phyloP scores from a whole-genome alignment of 176 grass and related monocot species.

The Pharus latifolius region DNA sequence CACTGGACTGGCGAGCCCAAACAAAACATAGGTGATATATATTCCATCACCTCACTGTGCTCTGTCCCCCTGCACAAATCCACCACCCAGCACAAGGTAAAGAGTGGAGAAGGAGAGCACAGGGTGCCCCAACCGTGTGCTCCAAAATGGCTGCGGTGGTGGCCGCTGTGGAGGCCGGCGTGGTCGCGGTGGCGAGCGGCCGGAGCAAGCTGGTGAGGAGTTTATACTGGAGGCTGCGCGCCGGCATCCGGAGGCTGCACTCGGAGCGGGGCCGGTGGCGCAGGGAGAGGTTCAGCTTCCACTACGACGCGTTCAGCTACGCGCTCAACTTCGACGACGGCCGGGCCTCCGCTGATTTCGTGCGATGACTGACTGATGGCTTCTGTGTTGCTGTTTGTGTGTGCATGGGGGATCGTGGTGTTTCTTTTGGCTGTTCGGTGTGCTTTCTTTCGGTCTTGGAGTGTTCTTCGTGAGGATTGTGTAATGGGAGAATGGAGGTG shows the following conservation, averaged over 20 bases:
- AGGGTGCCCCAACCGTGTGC: neutral
- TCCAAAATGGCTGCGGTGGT: constrained; percentile 13
- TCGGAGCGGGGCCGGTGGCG: constrained; percentile 21
- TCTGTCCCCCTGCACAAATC: neutral
- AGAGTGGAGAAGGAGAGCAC: neutral
- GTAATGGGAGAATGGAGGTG: neutral
- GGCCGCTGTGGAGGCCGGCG: constrained; percentile 1
- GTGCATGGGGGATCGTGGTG: neutral
- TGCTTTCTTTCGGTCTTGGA: too few species aligned
- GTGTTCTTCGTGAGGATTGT: neutral
- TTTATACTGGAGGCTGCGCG: constrained; percentile 20
- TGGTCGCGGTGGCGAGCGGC: neutral
- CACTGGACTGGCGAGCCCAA: too few species aligned
- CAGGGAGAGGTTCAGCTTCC: constrained; percentile 21
- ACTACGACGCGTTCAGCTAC: constrained; percentile 61
- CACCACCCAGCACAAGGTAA: neutral
- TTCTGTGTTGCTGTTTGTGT: neutral
- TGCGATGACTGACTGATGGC: neutral
- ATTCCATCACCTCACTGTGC: neutral
- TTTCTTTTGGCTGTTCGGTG: neutral
- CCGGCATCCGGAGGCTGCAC: constrained; percentile 14
- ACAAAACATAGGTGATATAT: neutral
- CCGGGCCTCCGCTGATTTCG: neutral
- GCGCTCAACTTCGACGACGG: constrained; percentile 39
- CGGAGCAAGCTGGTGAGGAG: constrained; percentile 1